A percentile compares a stretch with the other conserved stretches of the same genome.
These are phyloP conservation scores for Talaromyces rugulosus DNA, from an alignment of 2,329 filamentous ascomycete species.

Conservation along the genomic window DNA sequence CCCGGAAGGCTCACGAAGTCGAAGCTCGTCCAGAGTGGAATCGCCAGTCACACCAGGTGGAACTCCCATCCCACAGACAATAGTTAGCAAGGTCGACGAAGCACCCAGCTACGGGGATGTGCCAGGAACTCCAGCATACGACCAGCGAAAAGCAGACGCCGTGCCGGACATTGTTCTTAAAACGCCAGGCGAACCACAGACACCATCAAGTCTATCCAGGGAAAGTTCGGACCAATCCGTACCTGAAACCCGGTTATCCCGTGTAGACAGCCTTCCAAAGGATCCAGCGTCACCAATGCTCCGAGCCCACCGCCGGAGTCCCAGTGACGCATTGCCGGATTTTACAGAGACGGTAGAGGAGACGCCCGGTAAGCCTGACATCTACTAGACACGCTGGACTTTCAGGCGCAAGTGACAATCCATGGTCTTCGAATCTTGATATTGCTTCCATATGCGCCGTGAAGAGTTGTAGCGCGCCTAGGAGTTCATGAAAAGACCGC, in stretches of 20 bases:
- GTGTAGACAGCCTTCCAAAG: slow-evolving; percentile 37
- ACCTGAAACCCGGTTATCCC: slow-evolving; percentile 43
- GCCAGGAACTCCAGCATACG: slow-evolving; percentile 56
- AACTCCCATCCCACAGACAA: slow-evolving; percentile 53
- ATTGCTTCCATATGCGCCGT: slow-evolving; percentile 45
- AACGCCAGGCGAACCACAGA: slow-evolving; percentile 38
- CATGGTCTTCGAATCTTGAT: slow-evolving; percentile 54
- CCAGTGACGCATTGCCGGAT: slow-evolving; percentile 43
- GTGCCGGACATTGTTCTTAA: slow-evolving; percentile 55
- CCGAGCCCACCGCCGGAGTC: slow-evolving; percentile 36
- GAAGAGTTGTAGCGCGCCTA: slow-evolving; percentile 31
- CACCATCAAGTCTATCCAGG: slow-evolving; percentile 12
- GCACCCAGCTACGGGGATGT: slow-evolving; percentile 58
- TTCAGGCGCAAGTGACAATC: slow-evolving; percentile 57
- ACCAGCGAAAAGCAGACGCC: slow-evolving; percentile 55
- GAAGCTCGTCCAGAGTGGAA: slow-evolving; percentile 39
- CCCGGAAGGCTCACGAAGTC: slow-evolving; percentile 39
- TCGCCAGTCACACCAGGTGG: slow-evolving; percentile 47
- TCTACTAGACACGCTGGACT: slow-evolving; percentile 25
- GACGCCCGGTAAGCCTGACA: slow-evolving; percentile 53
- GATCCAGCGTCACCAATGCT: slow-evolving; percentile 27
- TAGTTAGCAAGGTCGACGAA: slow-evolving; percentile 60
- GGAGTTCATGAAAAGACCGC: not conserved
- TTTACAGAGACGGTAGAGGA: slow-evolving; percentile 40
- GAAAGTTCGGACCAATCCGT: slow-evolving; percentile 26